Base-by-base conservation (phyloP, 176 grass and related monocot genomes). In the Pharus latifolius region DNA sequence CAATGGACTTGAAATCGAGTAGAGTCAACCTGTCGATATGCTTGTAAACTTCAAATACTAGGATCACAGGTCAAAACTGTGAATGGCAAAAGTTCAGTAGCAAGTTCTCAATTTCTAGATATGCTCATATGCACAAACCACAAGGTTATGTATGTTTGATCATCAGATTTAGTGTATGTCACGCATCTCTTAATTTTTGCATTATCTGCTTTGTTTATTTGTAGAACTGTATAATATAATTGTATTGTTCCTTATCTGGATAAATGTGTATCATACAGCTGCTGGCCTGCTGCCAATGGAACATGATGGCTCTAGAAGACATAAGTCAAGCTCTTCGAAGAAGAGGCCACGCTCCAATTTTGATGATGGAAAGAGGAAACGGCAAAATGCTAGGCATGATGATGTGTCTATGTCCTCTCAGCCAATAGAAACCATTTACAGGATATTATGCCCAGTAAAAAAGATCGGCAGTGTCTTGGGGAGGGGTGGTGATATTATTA, bases 401-500 rank as follows among this genome's bases (percentile, higher is more conserved):
- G 75, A 66, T 33, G 64, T 76, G 62, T 70, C 79, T 67, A 57
- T 77, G 60, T 65, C 78, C 47, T 82, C 87, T 49, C 65, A 82
- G 55, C 84, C 89, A 59, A 80, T 94, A 63, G 95, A 99, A 75
- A 93, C 95, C 16, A 68, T 94, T 40, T 99, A 91, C 65, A 80
- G 95, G 56, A 88, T 99, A 75, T 67, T 99, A 74, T 99, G 95
- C 35, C 90, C 95, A 16, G 80, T 88, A 37, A 94, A 90, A 72
- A 99, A 91, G 73, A 94, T 99, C 47, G 90, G 94, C 14, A 85
- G 87, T 68, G 84, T 99, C 52, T 79, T 99, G 58, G 95, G 95
- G 28, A 89, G 78, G 69, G 95, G 90, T 49, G 95, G 95, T 78
- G 87, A 88, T 25, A 75, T 99, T 80, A 88, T 99, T 64, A 91